Evolutionary conservation across 331 rosid genomes (phyloP).

Genomic region (Rosa hybrid): DNA sequence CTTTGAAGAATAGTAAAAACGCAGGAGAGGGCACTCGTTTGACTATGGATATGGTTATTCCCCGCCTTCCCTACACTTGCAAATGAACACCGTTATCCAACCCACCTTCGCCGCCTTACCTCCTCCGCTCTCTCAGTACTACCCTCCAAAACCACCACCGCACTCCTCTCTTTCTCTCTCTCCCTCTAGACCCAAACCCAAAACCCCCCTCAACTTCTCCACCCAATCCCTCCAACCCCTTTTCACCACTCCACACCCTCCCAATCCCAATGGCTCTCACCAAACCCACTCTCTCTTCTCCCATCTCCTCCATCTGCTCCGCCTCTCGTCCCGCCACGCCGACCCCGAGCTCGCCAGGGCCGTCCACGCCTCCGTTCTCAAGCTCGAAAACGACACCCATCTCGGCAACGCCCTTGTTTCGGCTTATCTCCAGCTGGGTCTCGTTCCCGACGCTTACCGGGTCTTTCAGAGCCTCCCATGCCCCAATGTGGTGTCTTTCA

Average conservation of each 20-base stretch:
- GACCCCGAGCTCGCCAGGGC: slow-evolving; percentile 52
- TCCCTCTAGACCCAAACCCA: slow-evolving; percentile 21
- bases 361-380: slow-evolving; percentile 55
- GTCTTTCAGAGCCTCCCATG: slow-evolving; percentile 48
- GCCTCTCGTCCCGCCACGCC: slow-evolving; percentile 42
- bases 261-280: slow-evolving; percentile 6
- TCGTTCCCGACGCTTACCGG: slow-evolving; percentile 51
- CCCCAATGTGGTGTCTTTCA: slow-evolving; percentile 60
- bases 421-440: slow-evolving; percentile 53
- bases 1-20: no score
- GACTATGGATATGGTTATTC: slow-evolving; percentile 22
- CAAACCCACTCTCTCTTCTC: slow-evolving; percentile 12
- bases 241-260: slow-evolving; percentile 10
- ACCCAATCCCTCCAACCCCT: slow-evolving; percentile 29
- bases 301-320: slow-evolving; percentile 43
- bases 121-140: slow-evolving; percentile 16
- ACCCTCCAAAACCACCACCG: slow-evolving; percentile 3
- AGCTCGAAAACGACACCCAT: slow-evolving; percentile 42
- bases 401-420: slow-evolving; percentile 54
- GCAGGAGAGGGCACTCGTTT: neutral
- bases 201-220: slow-evolving; percentile 27
- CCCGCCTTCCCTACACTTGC: slow-evolving; percentile 14
- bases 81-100: slow-evolving; percentile 32
- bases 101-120: slow-evolving; percentile 20
- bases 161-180: slow-evolving; percentile 22